Conservation (phyloP, 2,329 filamentous ascomycete species). For the Laburnicola sp. region DNA sequence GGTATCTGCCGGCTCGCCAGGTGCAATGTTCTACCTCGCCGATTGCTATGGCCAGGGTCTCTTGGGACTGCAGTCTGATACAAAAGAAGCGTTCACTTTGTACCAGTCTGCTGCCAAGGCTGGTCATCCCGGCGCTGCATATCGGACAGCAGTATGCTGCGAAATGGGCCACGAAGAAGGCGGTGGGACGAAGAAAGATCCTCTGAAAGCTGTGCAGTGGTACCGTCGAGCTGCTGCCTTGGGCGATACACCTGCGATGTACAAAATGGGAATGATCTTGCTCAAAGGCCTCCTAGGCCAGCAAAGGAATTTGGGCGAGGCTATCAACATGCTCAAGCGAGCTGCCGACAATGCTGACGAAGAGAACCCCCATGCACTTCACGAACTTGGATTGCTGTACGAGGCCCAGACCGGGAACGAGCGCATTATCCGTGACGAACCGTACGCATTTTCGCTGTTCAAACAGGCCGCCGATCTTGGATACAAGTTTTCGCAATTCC, state of each 20-base stretch:
- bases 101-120: conserved; percentile 94
- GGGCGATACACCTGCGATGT: conserved; percentile 93
- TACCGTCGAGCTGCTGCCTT: conserved; percentile 90
- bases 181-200: conserved; percentile 87
- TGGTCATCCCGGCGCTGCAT: conserved; percentile 83
- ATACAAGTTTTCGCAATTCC: conserved; percentile 94
- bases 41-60: conserved; percentile 84
- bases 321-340: conserved; percentile 87
- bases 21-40: conserved; percentile 92
- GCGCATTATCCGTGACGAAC: conserved; percentile 76
- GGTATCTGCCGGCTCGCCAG: conserved; percentile 69
- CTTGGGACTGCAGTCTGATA: conserved; percentile 77
- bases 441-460: conserved; percentile 80
- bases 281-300: conserved; percentile 94
- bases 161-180: conserved; percentile 95
- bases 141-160: conserved; percentile 94
- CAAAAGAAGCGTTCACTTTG: conserved; percentile 88
- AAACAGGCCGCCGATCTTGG: conserved; percentile 82
- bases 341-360: conserved; percentile 84
- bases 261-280: conserved; percentile 95
- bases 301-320: conserved; percentile 77
- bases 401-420: conserved; percentile 64
- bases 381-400: conserved; percentile 74
- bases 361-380: conserved; percentile 92
- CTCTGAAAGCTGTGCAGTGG: conserved; percentile 95